Conservation (phyloP, 768 basidiomycete genomes). For the Leccinum rimulosum region DNA sequence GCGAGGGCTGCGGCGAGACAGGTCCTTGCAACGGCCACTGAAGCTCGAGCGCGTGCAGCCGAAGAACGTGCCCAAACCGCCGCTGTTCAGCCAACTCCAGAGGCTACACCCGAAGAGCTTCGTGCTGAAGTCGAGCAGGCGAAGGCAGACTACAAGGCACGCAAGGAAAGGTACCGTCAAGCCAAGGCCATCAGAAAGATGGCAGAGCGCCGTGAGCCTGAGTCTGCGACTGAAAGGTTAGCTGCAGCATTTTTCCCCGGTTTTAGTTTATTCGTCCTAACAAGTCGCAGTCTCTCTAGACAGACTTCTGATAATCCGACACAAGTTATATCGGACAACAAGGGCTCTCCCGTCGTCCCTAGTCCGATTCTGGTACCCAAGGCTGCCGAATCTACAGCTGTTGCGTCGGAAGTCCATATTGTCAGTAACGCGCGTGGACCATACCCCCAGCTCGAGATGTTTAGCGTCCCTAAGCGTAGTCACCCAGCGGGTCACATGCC, state of each 20-base stretch:
- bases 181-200: slow-evolving; percentile 51
- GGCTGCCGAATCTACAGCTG: slow-evolving; percentile 14
- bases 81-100: neutral
- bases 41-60: slow-evolving; percentile 10
- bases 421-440: slow-evolving; percentile 61
- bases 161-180: slow-evolving; percentile 67
- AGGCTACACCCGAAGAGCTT: slow-evolving; percentile 24
- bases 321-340: slow-evolving; percentile 5
- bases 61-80: slow-evolving; percentile 2
- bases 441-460: slow-evolving; percentile 64
- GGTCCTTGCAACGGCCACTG: slow-evolving; percentile 17
- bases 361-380: slow-evolving; percentile 13
- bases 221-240: slow-evolving; percentile 29
- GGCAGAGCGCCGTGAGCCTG: slow-evolving; percentile 29
- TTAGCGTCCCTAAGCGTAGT: slow-evolving; percentile 49
- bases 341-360: slow-evolving; percentile 1
- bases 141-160: slow-evolving; percentile 62
- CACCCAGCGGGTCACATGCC: slow-evolving; percentile 30
- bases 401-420: slow-evolving; percentile 38
- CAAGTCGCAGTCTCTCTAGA: slow-evolving; percentile 24
- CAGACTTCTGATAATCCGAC: slow-evolving; percentile 22
- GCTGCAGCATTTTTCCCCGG: neutral
- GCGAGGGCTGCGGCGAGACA: slow-evolving; percentile 15
- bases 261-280: slow-evolving; percentile 6
- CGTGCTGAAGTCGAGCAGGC: slow-evolving; percentile 56